phyloP scores from a whole-genome alignment of 495 filamentous ascomycete genomes.

The Neurospora sp. region DNA sequence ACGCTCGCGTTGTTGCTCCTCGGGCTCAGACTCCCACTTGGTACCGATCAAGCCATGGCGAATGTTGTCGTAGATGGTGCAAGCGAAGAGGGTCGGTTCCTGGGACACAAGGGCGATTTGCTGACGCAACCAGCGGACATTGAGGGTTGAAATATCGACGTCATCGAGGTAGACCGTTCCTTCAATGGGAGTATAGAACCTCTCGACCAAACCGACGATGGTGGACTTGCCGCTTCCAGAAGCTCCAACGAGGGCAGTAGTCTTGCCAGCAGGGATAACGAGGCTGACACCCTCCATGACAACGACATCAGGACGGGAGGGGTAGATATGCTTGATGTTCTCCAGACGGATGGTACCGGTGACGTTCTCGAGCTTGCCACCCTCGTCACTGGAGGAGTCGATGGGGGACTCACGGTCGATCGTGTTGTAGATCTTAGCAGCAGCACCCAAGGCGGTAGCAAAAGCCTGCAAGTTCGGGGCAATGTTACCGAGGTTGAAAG shows the following conservation, averaged over 20 bases:
- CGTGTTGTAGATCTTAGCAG: slow-evolving; percentile 80
- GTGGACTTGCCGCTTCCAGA: slow-evolving; percentile 76
- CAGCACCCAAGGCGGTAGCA: slow-evolving; percentile 70
- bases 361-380: slow-evolving; percentile 58
- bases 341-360: slow-evolving; percentile 74
- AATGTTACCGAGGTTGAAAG: slow-evolving; percentile 83
- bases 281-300: slow-evolving; percentile 79
- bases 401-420: slow-evolving; percentile 87
- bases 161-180: slow-evolving; percentile 77
- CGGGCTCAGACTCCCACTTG: slow-evolving; percentile 51
- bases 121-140: slow-evolving; percentile 84
- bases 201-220: slow-evolving; percentile 81
- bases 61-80: slow-evolving; percentile 82
- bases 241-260: slow-evolving; percentile 76
- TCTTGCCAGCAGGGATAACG: slow-evolving; percentile 72
- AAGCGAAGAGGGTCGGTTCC: slow-evolving; percentile 77
- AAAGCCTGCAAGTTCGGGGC: slow-evolving; percentile 72
- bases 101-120: slow-evolving; percentile 81
- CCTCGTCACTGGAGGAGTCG: slow-evolving; percentile 64
- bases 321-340: slow-evolving; percentile 85
- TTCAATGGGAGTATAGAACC: slow-evolving; percentile 83
- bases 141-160: slow-evolving; percentile 69
- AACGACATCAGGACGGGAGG: slow-evolving; percentile 78
- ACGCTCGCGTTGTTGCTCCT: slow-evolving; percentile 56
- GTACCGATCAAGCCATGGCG: slow-evolving; percentile 83